Base-by-base conservation (phyloP, 2,329 filamentous ascomycete genomes). In the Cryphonectria nitschkei region DNA sequence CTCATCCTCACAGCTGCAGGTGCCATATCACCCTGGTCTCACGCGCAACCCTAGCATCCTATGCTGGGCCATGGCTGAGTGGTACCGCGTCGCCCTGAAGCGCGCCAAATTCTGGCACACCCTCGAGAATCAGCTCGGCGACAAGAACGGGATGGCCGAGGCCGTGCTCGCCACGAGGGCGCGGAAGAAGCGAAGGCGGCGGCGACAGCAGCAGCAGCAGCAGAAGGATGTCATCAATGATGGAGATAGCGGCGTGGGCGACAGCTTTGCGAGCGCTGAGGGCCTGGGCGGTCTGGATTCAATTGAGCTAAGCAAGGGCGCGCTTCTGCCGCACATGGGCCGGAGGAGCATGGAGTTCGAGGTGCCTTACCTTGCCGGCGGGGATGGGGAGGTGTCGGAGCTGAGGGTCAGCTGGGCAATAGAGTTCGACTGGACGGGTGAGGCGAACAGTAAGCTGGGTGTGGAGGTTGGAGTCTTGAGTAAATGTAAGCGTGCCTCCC, bases 361-460 rank as follows among this genome's bases (percentile, higher is more conserved):
- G 46, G 72, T 89, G 0, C 79, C 82, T 0, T 73, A 86, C 7
- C 76, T 84, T 74, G 2, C 74, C 75, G 67, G 76, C 66, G 73
- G 79, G 26, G 2, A 8, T 65, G 77, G 81, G 0, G 76, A 78
- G 0, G 72, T 80, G 13, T 81, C 85, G 2, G 78, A 82, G 14
- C 69, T 90, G 5, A 84, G 88, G 37, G 80, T 93, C 1, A 82
- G 85, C 70, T 93, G 91, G 91, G 82, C 79, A 63, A 89, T 92
- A 60, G 79, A 80, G 1, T 92, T 93, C 75, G 91, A 93, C 78
- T 93, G 90, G 91, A 90, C 90, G 0, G 91, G 91, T 7, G 91
- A 93, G 76, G 90, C 89, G 5, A 85, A 87, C 75, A 92, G 87
- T 74, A 82, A 82, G 61, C 79, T 93, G 22, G 81, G 80, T 5